These are phyloP conservation scores for Megacollybia marginata DNA, from an alignment of 768 basidiomycete species.

Conservation along the genomic window DNA sequence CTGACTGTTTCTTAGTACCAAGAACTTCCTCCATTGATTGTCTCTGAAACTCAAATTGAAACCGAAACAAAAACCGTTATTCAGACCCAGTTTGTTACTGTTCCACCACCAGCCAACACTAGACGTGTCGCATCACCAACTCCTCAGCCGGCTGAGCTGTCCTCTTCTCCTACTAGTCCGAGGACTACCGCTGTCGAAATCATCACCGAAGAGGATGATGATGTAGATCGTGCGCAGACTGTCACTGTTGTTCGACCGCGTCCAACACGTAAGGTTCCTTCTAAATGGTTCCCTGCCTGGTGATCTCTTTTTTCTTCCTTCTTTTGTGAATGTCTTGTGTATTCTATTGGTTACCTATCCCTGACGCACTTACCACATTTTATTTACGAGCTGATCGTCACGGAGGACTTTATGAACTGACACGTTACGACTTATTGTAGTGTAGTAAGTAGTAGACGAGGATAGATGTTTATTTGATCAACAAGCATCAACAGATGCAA, in stretches of 20 bases:
- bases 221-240: slow-evolving; percentile 29
- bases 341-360: not conserved
- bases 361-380: not conserved
- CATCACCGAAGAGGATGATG: slow-evolving; percentile 51
- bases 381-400: no score
- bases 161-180: slow-evolving; percentile 54
- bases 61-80: slow-evolving; percentile 61
- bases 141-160: slow-evolving; percentile 54
- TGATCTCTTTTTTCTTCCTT: slow-evolving; percentile 23
- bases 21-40: slow-evolving; percentile 39
- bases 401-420: slow-evolving; percentile 9
- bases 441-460: not conserved
- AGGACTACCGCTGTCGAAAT: slow-evolving; percentile 70
- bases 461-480: not conserved
- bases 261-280: slow-evolving; percentile 40
- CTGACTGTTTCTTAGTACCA: slow-evolving; percentile 33
- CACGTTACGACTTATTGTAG: slow-evolving; percentile 9
- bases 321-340: slow-evolving; percentile 12
- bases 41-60: slow-evolving; percentile 42
- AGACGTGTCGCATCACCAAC: slow-evolving; percentile 68
- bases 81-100: slow-evolving; percentile 58
- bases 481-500: not conserved
- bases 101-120: slow-evolving; percentile 73
- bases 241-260: slow-evolving; percentile 36
- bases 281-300: slow-evolving; percentile 59